These are phyloP conservation scores for Candida maesae DNA, from an alignment of 805 yeast genomes.

Conservation along the genomic window DNA sequence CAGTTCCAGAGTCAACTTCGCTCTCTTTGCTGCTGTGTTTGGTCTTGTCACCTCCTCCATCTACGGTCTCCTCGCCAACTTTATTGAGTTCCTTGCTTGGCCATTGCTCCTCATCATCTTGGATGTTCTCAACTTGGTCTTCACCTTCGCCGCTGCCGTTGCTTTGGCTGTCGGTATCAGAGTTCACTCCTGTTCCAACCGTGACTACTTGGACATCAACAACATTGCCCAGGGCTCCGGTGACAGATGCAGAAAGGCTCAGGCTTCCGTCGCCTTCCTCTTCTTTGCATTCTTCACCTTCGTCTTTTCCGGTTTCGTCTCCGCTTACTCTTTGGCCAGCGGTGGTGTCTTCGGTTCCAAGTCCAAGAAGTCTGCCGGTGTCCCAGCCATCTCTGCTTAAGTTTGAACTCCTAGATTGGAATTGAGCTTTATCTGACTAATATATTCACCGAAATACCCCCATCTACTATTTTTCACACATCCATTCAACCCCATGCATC, in stretches of 20 bases:
- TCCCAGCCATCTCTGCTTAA: slow-evolving; percentile 86
- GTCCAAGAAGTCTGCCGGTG: slow-evolving; percentile 67
- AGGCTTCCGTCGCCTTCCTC: slow-evolving; percentile 76
- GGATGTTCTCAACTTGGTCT: slow-evolving; percentile 86
- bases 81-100: slow-evolving; percentile 79
- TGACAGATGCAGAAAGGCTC: slow-evolving; percentile 94
- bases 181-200: slow-evolving; percentile 80
- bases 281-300: slow-evolving; percentile 80
- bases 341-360: slow-evolving; percentile 58
- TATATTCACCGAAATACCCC: background rate
- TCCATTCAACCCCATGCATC: background rate
- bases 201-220: slow-evolving; percentile 60
- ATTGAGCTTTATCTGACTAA: background rate
- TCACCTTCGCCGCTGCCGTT: slow-evolving; percentile 92
- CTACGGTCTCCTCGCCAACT: slow-evolving; percentile 75
- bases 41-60: slow-evolving; percentile 77
- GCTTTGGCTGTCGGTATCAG: slow-evolving; percentile 90
- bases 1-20: slow-evolving; percentile 82
- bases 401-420: background rate
- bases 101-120: slow-evolving; percentile 70
- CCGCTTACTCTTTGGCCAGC: slow-evolving; percentile 48
- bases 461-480: background rate
- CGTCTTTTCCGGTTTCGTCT: slow-evolving; percentile 56
- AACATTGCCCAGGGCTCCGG: slow-evolving; percentile 67
- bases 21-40: slow-evolving; percentile 82